Conservation (phyloP, 345 rosid genomes). For the Pistacia integerrima region DNA sequence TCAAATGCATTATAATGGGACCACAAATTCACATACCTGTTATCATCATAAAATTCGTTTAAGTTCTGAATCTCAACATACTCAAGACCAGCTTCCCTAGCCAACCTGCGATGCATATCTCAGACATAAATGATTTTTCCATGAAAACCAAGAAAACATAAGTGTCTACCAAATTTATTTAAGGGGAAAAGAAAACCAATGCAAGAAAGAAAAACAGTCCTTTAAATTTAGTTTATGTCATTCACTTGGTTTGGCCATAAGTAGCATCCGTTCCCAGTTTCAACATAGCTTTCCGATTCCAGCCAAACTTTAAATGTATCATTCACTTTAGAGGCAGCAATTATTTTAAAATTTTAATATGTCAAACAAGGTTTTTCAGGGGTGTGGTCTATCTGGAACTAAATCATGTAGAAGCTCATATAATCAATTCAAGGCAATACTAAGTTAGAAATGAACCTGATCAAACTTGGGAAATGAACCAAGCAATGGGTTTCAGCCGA, state of each 20-base stretch:
- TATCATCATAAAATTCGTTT: constrained; percentile 91
- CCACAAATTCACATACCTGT: constrained; percentile 48
- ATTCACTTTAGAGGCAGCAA: constrained; percentile 8
- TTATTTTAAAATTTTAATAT: background rate
- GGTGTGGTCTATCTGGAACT: background rate
- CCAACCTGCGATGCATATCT: constrained; percentile 60
- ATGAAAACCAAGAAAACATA: background rate
- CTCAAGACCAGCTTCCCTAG: constrained; percentile 95
- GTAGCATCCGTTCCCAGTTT: background rate
- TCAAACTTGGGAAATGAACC: constrained; percentile 98
- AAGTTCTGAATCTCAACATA: constrained; percentile 93
- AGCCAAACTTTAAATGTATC: background rate
- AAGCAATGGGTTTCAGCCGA: constrained; percentile 81
- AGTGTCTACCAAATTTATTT: background rate
- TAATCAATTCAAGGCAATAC: background rate
- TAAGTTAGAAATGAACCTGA: constrained; percentile 50
- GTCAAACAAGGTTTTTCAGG: background rate
- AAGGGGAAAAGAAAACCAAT: background rate
- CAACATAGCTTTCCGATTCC: background rate
- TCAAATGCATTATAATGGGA: background rate
- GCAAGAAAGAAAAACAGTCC: background rate
- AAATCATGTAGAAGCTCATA: background rate
- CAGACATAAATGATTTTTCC: constrained; percentile 1
- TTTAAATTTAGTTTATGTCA: constrained; percentile 15
- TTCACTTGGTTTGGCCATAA: background rate